phyloP scores from a whole-genome alignment of 2,329 filamentous ascomycete species.

The Aureobasidium sp. region DNA sequence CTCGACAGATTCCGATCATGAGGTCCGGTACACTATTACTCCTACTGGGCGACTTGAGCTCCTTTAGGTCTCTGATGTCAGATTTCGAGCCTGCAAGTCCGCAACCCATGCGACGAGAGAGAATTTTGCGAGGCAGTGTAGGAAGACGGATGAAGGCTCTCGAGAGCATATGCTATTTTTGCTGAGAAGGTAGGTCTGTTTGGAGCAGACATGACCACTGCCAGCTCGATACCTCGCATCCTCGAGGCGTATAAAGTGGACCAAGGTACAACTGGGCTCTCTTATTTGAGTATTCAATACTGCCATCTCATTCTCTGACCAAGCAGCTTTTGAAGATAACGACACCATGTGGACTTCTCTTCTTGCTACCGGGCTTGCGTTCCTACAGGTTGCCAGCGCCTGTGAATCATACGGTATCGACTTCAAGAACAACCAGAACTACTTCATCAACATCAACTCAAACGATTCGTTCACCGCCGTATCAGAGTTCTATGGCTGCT shows the following conservation, averaged over 20 bases:
- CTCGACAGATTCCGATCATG: not conserved
- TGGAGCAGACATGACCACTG: not conserved
- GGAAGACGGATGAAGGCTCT: not conserved
- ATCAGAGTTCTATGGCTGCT: constrained; percentile 39
- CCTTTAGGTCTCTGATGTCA: constrained; percentile 10
- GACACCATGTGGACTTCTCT: not conserved
- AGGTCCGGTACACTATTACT: not conserved
- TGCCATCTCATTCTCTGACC: not conserved
- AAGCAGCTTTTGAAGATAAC: not conserved
- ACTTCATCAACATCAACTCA: constrained; percentile 40
- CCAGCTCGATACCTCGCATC: not conserved
- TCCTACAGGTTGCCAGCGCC: not conserved
- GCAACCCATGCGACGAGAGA: not conserved
- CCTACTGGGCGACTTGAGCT: not conserved
- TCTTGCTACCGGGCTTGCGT: not conserved
- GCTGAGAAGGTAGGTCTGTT: not conserved
- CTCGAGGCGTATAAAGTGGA: not conserved
- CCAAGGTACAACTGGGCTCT: not conserved
- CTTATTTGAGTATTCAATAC: not conserved
- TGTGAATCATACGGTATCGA: constrained; percentile 31
- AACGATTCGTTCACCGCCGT: constrained; percentile 37
- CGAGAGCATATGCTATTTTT: not conserved
- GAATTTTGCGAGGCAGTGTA: constrained; percentile 7
- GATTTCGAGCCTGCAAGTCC: not conserved
- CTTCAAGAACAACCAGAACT: constrained; percentile 36